Base-by-base conservation (phyloP, 352 stramenopile genomes). In the Phytophthora lateralis region DNA sequence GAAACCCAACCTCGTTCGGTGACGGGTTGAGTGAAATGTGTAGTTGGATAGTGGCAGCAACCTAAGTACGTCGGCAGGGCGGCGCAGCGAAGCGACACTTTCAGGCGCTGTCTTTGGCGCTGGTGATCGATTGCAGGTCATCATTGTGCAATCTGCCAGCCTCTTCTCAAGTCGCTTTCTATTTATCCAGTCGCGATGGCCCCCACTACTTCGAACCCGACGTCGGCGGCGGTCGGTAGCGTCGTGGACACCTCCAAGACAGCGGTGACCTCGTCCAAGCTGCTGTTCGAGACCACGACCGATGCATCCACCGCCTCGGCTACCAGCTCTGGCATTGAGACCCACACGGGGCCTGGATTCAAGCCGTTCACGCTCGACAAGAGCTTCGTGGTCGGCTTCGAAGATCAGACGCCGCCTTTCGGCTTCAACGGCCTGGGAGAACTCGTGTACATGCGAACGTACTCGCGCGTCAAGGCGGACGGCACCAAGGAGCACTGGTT, bases 351-450 rank as follows among this genome's bases (percentile, higher is more conserved):
- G 0, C 62, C 67, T 3, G 55, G 30, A 15, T 75, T 69, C 54
- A 47, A 63, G 12, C 56, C 62, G 4, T 75, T 75, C 45, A 27
- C n/a, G 27, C 54, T 75, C 21, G 42, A 56, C 49, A 65, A 55
- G 20, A 78, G 68, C 32, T 91, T 91, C 42, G 74, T 89, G 15
- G 72, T 53, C 5, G 46, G 49, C 18, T 97, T 89, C 50, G 59
- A 75, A 32, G 54, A 75, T 8, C 37, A 61, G 17, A 63, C 54
- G 24, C 75, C 93, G 35, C 89, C 85, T 26, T 98, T 98, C 60
- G 93, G 93, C 44, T 98, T 98, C 66, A 98, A 98, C 55, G 93
- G 93, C 9, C 82, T 98, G 9, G 93, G 93, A 3, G 93, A 98
- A 52, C 80, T 98, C 46, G 92, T 98, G 34, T 98, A 97, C 78